Evolutionary conservation across 805 yeast species (phyloP).

Genomic region (Starmerella geochares): DNA sequence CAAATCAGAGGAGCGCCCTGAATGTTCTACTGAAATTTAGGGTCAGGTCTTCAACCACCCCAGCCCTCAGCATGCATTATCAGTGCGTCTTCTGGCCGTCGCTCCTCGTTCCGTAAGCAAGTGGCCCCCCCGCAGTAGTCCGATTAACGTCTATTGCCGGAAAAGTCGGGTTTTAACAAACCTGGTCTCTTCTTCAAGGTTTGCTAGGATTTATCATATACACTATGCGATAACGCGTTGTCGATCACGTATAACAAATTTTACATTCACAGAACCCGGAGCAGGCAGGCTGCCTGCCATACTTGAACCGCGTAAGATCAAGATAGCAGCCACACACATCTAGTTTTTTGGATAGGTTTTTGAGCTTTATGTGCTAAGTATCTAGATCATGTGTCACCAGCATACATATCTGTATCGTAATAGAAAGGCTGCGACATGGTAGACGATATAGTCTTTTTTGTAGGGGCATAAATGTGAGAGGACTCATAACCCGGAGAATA

Average conservation of each 20-base stretch:
- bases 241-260: too few relatives aligned
- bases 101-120: neutral
- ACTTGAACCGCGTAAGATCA: too few relatives aligned
- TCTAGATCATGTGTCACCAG: neutral
- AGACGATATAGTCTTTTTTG: neutral
- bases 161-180: too few relatives aligned
- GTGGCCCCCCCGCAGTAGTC: neutral
- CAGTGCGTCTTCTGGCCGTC: neutral
- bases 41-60: neutral
- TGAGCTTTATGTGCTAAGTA: neutral
- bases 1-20: too few relatives aligned
- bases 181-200: too few relatives aligned
- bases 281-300: too few relatives aligned
- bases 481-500: neutral
- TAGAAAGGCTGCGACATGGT: neutral
- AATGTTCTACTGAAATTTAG: neutral
- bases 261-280: too few relatives aligned
- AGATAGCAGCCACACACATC: too few relatives aligned
- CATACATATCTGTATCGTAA: conserved; percentile 2
- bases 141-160: too few relatives aligned
- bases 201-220: too few relatives aligned
- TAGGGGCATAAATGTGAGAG: neutral
- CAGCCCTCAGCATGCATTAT: neutral
- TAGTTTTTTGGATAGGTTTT: too few relatives aligned
- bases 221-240: too few relatives aligned